Percentiles rank a stretch among this genome's conserved stretches.
These are phyloP conservation scores for Podaxis rugospora DNA, from an alignment of 768 basidiomycete genomes.

Conservation along the genomic window DNA sequence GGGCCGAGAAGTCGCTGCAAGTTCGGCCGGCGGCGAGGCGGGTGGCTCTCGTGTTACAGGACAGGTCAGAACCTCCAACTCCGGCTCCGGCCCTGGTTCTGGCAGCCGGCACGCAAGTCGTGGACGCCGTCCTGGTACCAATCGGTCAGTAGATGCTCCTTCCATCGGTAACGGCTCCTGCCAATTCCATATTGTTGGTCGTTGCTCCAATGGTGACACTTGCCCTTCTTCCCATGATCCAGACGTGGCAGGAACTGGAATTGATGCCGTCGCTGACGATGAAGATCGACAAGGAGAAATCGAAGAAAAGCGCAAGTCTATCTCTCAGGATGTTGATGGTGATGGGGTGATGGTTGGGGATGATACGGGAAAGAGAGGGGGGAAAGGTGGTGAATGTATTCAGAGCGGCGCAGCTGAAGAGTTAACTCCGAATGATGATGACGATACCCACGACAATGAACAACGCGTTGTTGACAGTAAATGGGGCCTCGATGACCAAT, in stretches of 20 bases:
- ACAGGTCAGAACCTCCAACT: neutral
- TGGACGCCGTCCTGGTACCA: neutral
- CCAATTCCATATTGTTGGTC: conserved; percentile 13
- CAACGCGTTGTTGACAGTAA: conserved; percentile 3
- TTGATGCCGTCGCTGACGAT: neutral
- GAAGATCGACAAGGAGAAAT: neutral
- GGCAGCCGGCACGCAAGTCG: neutral
- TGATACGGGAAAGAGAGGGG: neutral
- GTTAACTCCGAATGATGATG: neutral
- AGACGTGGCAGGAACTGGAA: neutral
- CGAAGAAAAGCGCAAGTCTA: neutral
- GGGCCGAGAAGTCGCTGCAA: conserved; percentile 5
- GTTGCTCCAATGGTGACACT: conserved; percentile 14
- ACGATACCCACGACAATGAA: neutral
- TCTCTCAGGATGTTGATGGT: neutral
- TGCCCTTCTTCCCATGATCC: conserved; percentile 23
- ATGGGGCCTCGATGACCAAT: conserved; percentile 3
- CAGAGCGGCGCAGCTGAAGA: neutral
- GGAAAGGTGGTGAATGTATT: neutral
- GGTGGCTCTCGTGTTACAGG: neutral
- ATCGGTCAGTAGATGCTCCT: conserved; percentile 12
- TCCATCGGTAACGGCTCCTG: conserved; percentile 6
- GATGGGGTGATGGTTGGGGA: neutral
- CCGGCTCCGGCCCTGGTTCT: too few species aligned
- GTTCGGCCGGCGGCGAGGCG: neutral